Conservation (phyloP, 441 rosid genomes). For the Macaranga tanarius region DNA sequence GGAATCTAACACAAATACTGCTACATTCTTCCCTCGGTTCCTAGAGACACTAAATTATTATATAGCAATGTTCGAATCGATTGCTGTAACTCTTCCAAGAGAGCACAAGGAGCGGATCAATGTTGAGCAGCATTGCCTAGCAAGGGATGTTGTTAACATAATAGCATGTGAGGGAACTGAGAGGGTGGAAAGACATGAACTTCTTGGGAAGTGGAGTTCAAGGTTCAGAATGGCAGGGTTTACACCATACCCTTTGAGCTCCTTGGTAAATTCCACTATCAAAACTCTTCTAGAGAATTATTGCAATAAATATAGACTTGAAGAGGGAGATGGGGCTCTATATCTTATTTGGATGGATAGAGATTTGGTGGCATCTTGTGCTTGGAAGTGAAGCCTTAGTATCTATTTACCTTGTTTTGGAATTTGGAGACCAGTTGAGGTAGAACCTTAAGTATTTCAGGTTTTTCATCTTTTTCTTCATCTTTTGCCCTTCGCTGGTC, state of each 20-base stretch:
- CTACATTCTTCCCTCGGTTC: conserved; percentile 80
- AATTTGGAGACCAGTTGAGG: conserved; percentile 5
- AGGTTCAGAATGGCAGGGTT: conserved; percentile 80
- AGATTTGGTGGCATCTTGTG: conserved; percentile 84
- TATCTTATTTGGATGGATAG: conserved; percentile 85
- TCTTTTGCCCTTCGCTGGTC: background rate
- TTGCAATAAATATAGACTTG: conserved; percentile 59
- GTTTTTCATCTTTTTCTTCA: background rate
- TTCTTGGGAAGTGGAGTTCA: conserved; percentile 76
- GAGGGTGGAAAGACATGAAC: conserved; percentile 81
- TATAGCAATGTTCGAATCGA: conserved; percentile 83
- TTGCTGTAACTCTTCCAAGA: conserved; percentile 66
- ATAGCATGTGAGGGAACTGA: conserved; percentile 86
- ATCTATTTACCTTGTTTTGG: background rate
- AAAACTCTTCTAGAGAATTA: conserved; percentile 59
- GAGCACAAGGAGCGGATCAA: conserved; percentile 71
- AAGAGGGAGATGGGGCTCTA: conserved; percentile 72
- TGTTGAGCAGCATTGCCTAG: conserved; percentile 88
- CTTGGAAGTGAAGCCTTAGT: conserved; percentile 54
- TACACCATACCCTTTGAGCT: conserved; percentile 66
- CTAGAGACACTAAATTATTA: conserved; percentile 71
- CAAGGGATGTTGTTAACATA: conserved; percentile 80
- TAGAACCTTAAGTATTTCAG: background rate
- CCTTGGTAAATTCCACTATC: conserved; percentile 65
- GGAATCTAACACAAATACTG: conserved; percentile 71